Conservation (phyloP, 306 rosid species). For the Clitoria ternatea region DNA sequence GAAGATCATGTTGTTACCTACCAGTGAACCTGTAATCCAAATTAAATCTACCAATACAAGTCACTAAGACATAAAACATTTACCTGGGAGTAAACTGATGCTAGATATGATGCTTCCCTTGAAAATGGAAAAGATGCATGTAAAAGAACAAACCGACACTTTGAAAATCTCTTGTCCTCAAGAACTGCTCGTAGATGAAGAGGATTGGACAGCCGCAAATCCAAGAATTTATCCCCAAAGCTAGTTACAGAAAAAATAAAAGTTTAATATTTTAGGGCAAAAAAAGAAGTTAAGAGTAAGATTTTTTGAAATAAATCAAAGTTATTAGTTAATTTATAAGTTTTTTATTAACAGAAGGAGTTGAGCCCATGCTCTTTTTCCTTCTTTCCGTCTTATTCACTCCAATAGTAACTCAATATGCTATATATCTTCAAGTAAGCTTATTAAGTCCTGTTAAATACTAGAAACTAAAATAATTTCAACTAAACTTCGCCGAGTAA, state of each 20-base stretch:
- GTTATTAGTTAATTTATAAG: no score
- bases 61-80: not conserved
- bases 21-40: no score
- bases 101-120: constrained; percentile 87
- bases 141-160: constrained; percentile 68
- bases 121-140: constrained; percentile 93
- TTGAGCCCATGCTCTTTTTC: no score
- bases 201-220: constrained; percentile 78
- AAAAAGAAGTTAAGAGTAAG: not conserved
- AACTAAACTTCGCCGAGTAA: no score
- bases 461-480: no score
- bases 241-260: constrained; percentile 39
- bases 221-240: constrained; percentile 87
- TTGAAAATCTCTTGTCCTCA: constrained; percentile 75
- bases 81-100: constrained; percentile 85
- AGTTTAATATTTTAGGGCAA: constrained; percentile 4
- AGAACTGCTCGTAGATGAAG: constrained; percentile 83
- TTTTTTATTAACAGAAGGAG: no score
- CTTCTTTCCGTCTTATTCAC: no score
- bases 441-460: no score
- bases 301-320: no score
- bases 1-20: constrained; percentile 15
- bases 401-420: no score
- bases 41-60: not conserved
- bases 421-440: no score